Conservation (phyloP, 73 alveolate species). For the Blepharisma stoltei region DNA sequence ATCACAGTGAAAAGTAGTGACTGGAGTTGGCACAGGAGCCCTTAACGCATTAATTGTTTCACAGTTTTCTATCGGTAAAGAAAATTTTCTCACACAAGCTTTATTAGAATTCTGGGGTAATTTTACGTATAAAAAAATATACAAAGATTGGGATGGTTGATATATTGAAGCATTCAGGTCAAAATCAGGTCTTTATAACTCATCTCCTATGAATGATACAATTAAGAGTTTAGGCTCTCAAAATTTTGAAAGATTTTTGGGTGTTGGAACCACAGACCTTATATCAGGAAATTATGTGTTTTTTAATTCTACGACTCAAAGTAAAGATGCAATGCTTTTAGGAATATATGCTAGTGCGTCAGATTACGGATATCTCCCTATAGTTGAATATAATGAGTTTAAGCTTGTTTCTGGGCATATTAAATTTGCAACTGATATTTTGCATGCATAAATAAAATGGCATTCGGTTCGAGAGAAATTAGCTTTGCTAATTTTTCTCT, state of each 20-base stretch:
- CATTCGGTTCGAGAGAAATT: too few species aligned
- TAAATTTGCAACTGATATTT: not conserved
- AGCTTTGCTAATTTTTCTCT: too few species aligned
- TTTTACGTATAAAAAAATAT: slow-evolving; percentile 19
- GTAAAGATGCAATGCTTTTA: not conserved
- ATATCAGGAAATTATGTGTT: slow-evolving; percentile 4
- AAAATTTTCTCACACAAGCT: slow-evolving; percentile 32
- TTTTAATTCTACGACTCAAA: not conserved
- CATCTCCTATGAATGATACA: not conserved
- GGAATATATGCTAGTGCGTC: slow-evolving; percentile 24
- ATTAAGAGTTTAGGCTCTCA: not conserved
- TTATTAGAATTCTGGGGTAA: slow-evolving; percentile 38
- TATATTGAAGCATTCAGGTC: not conserved
- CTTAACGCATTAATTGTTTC: slow-evolving; percentile 50
- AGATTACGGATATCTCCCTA: slow-evolving; percentile 9
- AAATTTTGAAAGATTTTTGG: slow-evolving; percentile 12
- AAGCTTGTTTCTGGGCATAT: slow-evolving; percentile 15
- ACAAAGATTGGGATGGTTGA: slow-evolving; percentile 38
- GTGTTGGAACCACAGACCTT: slow-evolving; percentile 20
- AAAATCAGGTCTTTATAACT: not conserved
- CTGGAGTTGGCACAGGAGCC: slow-evolving; percentile 69
- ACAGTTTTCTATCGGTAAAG: slow-evolving; percentile 52
- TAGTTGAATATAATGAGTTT: not conserved
- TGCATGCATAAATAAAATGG: too few species aligned
- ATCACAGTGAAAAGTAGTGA: slow-evolving; percentile 53